A percentile compares a stretch with the other conserved stretches of the same genome.
Conservation (phyloP, 2,329 filamentous ascomycete genomes). For the Lasiodiplodia sp. region DNA sequence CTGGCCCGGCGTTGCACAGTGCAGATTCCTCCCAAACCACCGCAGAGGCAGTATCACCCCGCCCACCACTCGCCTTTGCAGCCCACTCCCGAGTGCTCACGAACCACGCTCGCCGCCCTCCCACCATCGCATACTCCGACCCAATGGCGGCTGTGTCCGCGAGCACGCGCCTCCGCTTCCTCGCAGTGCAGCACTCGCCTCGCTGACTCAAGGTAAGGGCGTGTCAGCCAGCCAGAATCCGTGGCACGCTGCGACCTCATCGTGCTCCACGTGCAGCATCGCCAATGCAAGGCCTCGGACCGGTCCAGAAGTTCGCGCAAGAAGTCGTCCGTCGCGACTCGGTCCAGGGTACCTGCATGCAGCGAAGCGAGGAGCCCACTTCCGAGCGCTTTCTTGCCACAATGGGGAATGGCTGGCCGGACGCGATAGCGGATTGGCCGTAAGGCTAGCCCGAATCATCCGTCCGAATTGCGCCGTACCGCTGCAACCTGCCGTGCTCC, state of each 20-base stretch:
- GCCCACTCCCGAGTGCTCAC: neutral
- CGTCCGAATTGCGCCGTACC: neutral
- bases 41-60: neutral
- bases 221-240: neutral
- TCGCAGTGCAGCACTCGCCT: neutral
- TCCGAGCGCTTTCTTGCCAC: conserved; percentile 7
- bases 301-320: neutral
- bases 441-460: conserved; percentile 18
- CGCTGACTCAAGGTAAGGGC: neutral
- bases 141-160: neutral
- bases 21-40: neutral
- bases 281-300: neutral
- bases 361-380: conserved; percentile 18
- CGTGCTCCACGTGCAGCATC: conserved; percentile 17
- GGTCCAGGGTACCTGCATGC: conserved; percentile 14
- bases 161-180: neutral
- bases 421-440: neutral
- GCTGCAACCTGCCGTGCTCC: neutral
- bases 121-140: neutral
- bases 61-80: neutral
- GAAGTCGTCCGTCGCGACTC: neutral
- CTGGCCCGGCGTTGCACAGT: neutral
- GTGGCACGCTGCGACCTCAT: conserved; percentile 5
- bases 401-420: neutral
- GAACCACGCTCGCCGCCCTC: neutral